A percentile compares a stretch with the other conserved stretches of the same genome.
Evolutionary conservation across 1,284 basidiomycete genomes (phyloP).

Genomic region (Caloboletus firmus): DNA sequence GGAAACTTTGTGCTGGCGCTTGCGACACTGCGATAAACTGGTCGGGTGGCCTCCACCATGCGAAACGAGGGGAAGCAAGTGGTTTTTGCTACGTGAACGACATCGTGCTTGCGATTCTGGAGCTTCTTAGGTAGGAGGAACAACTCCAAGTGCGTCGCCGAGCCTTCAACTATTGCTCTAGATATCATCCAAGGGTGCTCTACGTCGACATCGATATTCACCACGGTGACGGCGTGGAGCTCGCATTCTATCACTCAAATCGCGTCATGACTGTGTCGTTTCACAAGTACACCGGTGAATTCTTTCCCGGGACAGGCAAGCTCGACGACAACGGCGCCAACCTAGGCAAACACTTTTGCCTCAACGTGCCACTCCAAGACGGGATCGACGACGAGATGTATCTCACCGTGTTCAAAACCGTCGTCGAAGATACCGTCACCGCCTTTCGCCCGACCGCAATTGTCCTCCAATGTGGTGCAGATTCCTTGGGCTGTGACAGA

Average conservation of each 20-base stretch:
- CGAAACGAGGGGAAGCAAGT: constrained; percentile 93
- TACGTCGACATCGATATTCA: constrained; percentile 99
- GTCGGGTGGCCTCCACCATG: constrained; percentile 95
- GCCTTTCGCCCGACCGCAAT: constrained; percentile 90
- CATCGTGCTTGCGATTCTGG: constrained; percentile 91
- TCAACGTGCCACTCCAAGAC: constrained; percentile 95
- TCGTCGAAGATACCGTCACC: constrained; percentile 92
- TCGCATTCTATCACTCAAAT: constrained; percentile 97
- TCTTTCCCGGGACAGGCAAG: constrained; percentile 96
- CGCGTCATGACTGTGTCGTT: constrained; percentile 99
- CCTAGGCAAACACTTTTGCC: constrained; percentile 90
- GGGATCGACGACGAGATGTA: constrained; percentile 99
- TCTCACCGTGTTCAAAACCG: constrained; percentile 91
- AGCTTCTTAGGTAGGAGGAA: constrained; percentile 73
- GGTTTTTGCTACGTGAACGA: constrained; percentile 98
- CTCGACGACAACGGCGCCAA: constrained; percentile 87
- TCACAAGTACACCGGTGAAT: constrained; percentile 98
- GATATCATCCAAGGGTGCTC: constrained; percentile 86
- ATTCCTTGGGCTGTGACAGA: constrained; percentile 92
- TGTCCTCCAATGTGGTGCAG: constrained; percentile 96
- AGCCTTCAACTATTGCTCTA: constrained; percentile 32
- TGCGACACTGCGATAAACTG: constrained; percentile 98
- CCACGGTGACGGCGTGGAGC: constrained; percentile 95
- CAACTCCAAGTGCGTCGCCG: neutral
- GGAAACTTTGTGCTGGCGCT: constrained; percentile 80